Base-by-base conservation (phyloP, 2,329 filamentous ascomycete species). In the Xylaria sp. region DNA sequence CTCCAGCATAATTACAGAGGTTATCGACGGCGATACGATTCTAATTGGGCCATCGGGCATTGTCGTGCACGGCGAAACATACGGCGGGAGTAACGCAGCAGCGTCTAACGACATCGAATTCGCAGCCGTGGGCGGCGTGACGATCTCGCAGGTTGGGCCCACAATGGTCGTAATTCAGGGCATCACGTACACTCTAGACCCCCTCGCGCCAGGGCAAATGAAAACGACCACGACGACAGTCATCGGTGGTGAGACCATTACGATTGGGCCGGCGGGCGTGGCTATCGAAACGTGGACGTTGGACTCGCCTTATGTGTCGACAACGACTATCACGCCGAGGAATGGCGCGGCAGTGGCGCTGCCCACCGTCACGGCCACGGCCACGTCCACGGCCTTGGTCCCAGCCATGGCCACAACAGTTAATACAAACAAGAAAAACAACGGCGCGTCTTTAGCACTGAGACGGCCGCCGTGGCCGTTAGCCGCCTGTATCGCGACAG, bases 61-160 rank as follows among this genome's bases (percentile, higher is more conserved):
- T 6, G 72, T 80, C 1, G 74, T 84, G 1, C 81, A 76, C 70
- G 80, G 80, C 37, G 79, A 77, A 37, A 84, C 81, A 0, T 65
- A 87, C 0, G 85, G 85, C 20, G 86, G 85, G 0, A 70, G 76
- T 2, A 67, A 73, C 0, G 84, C 82, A 15, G 71, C 73, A 2
- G 71, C 73, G 3, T 60, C 76, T 1, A 77, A 75, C 1, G 80
- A 79, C 13, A 85, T 82, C 0, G 78, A 80, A 2, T 83, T 81
- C 73, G 84, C 83, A 52, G 82, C 87, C 65, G 81, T 86, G 9
- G 86, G 86, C 61, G 86, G 86, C 12, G 85, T 82, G 18, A 87
- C 86, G 2, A 79, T 88, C 62, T 86, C 84, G 18, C 81, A 84
- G 72, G 73, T 87, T 9, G 83, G 82, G n/a, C 77, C 83, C 0